Base-by-base conservation (phyloP, 371 early-diverging fungal genomes). In the Lichtheimia hyalospora region DNA sequence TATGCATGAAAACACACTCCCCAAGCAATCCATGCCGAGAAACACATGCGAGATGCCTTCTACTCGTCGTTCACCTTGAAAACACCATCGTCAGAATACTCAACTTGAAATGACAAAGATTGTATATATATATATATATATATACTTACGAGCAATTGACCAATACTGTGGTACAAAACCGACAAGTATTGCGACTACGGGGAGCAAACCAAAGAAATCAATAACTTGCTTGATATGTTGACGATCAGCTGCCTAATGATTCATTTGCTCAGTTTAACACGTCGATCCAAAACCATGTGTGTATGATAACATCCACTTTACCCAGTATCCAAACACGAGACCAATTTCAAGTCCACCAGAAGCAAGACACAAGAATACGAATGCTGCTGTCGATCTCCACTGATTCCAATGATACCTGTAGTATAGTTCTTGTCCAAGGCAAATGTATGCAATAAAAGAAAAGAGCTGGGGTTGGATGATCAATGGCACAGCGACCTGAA, bases 401-500 rank as follows among this genome's bases (percentile, higher is more conserved):
- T n/a, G 25, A 1, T 62, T 52, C 75, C 67, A 69, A 23, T 63
- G 40, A 42, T 61, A 50, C 13, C 68, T 63, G 57, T 83, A 86
- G 24, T 75, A 68, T 20, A 81, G 46, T 52, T 75, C 79, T 59
- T 86, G 84, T 13, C 66, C 49, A 16, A 67, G 67, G 52, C 81
- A 79, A 5, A 77, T 28, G 3, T 61, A 57, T 2, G 81, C 65
- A 27, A 86, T 59, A 13, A 71, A 54, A 0, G 71, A 66, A 66
- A 84, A 84, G 24, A 83, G 28, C 41, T 84, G 81, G 0, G 86
- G 86, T 62, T 86, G 85, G 10, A 84, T 41, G 44, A 78, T 73
- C 16, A 86, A 64, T 0, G 80, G 75, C n/a, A 83, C 73, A 2
- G 84, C 74, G 6, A 85, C 69, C 8, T 70, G 57, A 3, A 77